These are phyloP conservation scores for Penicillium salamii DNA, from an alignment of 495 filamentous ascomycete species.

Conservation along the genomic window DNA sequence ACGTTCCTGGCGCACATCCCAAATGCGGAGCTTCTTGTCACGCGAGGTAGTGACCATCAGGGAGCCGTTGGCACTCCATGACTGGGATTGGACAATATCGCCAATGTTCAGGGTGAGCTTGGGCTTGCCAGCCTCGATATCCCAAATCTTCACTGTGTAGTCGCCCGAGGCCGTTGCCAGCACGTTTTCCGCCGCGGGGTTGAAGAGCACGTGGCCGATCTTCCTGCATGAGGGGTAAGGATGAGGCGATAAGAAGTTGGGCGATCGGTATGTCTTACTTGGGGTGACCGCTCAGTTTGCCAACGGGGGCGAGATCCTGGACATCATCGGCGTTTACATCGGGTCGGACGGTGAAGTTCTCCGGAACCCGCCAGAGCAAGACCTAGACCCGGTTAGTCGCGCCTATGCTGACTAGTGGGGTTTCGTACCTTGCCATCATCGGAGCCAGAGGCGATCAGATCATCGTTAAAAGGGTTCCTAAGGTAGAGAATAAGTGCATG, in stretches of 20 bases:
- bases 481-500: constrained; percentile 28
- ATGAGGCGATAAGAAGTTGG: neutral
- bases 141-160: constrained; percentile 93
- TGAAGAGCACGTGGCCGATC: constrained; percentile 95
- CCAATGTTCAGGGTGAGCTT: constrained; percentile 74
- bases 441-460: constrained; percentile 85
- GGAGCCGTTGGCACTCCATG: constrained; percentile 91
- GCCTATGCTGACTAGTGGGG: neutral
- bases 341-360: constrained; percentile 77
- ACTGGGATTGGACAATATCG: constrained; percentile 91
- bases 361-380: constrained; percentile 92
- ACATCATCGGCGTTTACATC: constrained; percentile 74
- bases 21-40: constrained; percentile 96
- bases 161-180: constrained; percentile 95
- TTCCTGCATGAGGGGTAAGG: constrained; percentile 56
- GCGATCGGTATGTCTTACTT: constrained; percentile 32
- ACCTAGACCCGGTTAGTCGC: constrained; percentile 48
- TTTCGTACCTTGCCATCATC: constrained; percentile 81
- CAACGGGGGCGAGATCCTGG: constrained; percentile 73
- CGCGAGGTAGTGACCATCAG: constrained; percentile 89
- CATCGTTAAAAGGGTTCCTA: constrained; percentile 95
- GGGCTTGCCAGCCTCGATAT: constrained; percentile 74
- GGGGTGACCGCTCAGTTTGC: constrained; percentile 68
- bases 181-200: constrained; percentile 92
- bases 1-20: constrained; percentile 92